phyloP scores from a whole-genome alignment of 805 yeast genomes.

The Lachancea nothofagi region DNA sequence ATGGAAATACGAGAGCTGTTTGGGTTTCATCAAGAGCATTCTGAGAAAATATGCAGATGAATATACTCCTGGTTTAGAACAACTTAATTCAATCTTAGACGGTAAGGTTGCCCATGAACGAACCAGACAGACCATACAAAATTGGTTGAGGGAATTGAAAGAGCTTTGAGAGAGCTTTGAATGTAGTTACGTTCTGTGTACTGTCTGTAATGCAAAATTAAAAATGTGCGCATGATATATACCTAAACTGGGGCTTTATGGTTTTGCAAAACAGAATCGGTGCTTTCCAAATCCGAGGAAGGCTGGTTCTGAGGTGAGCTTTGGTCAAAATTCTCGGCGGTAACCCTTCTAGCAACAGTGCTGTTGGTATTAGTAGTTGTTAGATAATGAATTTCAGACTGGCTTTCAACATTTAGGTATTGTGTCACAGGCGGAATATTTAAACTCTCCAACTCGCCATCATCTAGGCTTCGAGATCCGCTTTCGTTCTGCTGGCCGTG shows the following conservation, averaged over 20 bases:
- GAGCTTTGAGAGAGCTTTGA: constrained; percentile 4
- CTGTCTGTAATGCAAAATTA: neutral
- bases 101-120: constrained; percentile 31
- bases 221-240: neutral
- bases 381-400: constrained; percentile 1
- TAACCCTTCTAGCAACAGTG: constrained; percentile 18
- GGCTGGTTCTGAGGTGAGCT: constrained; percentile 3
- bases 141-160: constrained; percentile 35
- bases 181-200: too few species aligned
- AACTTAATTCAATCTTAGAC: constrained; percentile 34
- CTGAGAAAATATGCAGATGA: constrained; percentile 44
- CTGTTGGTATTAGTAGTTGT: constrained; percentile 16
- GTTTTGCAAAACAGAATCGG: constrained; percentile 15
- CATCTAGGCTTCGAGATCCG: neutral
- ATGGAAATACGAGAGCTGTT: constrained; percentile 40
- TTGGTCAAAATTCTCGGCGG: constrained; percentile 3
- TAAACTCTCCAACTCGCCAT: constrained; percentile 1
- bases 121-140: constrained; percentile 25
- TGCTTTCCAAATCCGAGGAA: constrained; percentile 14
- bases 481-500: constrained; percentile 9
- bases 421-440: neutral
- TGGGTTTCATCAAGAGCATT: constrained; percentile 36
- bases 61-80: constrained; percentile 29
- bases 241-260: neutral
- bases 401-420: neutral